phyloP scores from a whole-genome alignment of 345 rosid species.

The Pistacia vera region DNA sequence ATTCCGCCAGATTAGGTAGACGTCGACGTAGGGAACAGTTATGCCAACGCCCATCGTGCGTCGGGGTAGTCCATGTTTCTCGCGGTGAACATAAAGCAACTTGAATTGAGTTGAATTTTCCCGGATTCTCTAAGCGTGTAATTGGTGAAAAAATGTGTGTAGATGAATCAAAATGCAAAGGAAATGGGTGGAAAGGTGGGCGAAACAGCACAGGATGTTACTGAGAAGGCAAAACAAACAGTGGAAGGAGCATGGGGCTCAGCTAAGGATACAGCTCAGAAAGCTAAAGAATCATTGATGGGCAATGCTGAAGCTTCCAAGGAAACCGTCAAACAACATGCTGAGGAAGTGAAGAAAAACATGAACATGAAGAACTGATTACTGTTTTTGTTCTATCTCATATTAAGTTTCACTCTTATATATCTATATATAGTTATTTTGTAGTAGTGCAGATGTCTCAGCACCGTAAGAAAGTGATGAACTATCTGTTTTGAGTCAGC shows the following conservation, averaged over 20 bases:
- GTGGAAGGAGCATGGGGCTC: constrained; percentile 31
- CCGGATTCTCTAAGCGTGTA: neutral
- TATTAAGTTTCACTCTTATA: no score
- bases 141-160: neutral
- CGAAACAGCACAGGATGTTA: constrained; percentile 14
- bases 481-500: no score
- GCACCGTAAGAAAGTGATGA: no score
- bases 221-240: constrained; percentile 34
- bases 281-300: constrained; percentile 29
- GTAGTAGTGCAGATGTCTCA: no score
- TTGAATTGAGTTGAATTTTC: no score
- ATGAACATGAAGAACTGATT: constrained; percentile 36
- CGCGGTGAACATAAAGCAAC: no score
- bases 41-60: no score
- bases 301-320: constrained; percentile 35
- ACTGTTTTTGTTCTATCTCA: neutral
- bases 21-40: no score
- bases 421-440: no score
- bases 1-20: no score
- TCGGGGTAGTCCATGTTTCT: no score
- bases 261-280: constrained; percentile 36
- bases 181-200: constrained; percentile 14
- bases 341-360: constrained; percentile 36
- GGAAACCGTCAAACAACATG: constrained; percentile 32
- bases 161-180: constrained; percentile 20